Conservation (phyloP, 768 basidiomycete species). For the Fistulinella prunicolor region DNA sequence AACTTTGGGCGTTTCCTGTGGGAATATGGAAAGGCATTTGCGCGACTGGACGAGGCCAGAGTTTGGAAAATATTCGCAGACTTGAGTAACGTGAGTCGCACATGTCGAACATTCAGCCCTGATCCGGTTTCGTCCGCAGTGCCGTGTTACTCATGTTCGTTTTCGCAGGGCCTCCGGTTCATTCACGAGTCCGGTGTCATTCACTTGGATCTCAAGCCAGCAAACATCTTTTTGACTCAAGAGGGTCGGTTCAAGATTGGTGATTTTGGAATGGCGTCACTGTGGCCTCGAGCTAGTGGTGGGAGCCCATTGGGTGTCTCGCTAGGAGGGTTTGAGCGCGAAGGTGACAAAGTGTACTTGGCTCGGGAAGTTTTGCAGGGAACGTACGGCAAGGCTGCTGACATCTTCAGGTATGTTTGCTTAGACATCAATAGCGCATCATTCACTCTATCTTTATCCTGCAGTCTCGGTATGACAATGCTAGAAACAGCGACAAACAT, state of each 20-base stretch:
- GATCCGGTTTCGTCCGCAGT: constrained; percentile 25
- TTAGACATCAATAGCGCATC: not conserved
- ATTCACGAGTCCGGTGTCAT: constrained; percentile 88
- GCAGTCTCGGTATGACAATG: constrained; percentile 91
- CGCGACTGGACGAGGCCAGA: constrained; percentile 83
- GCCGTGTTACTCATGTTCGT: constrained; percentile 24
- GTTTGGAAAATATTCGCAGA: constrained; percentile 97
- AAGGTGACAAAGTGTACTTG: constrained; percentile 96
- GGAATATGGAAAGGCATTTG: constrained; percentile 84
- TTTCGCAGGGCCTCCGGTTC: constrained; percentile 72
- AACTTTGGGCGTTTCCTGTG: constrained; percentile 89
- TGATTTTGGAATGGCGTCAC: constrained; percentile 97
- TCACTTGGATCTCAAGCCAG: constrained; percentile 96
- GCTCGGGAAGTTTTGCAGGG: constrained; percentile 95
- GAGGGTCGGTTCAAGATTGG: constrained; percentile 93
- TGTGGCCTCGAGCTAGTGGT: constrained; percentile 68
- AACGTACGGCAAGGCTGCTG: constrained; percentile 87
- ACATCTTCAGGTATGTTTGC: constrained; percentile 86
- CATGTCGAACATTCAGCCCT: not conserved
- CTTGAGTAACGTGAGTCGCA: constrained; percentile 72
- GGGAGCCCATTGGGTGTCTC: constrained; percentile 36
- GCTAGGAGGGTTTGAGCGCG: constrained; percentile 74
- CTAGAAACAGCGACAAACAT: constrained; percentile 96
- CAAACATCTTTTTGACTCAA: constrained; percentile 89
- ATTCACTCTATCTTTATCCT: constrained; percentile 16